Conservation (phyloP, 176 grass and related monocot species). For the Musa acuminata region DNA sequence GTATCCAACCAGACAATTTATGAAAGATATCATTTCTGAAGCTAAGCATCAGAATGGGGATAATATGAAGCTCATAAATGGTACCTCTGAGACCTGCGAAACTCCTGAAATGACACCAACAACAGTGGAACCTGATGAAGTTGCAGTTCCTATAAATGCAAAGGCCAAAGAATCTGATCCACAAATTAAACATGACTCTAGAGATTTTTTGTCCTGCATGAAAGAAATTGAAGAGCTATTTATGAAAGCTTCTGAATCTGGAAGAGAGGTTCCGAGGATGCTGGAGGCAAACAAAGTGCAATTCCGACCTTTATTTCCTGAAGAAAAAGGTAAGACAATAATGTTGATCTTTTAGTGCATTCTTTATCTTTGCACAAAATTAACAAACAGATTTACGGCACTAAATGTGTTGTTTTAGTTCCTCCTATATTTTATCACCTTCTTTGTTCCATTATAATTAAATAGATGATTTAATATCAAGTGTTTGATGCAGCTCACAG, state of each 20-base stretch:
- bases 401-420: background rate
- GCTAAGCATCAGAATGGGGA: constrained; percentile 31
- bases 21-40: constrained; percentile 25
- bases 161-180: constrained; percentile 44
- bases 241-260: constrained; percentile 75
- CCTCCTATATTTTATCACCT: background rate
- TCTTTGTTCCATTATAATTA: background rate
- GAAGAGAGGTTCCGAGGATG: constrained; percentile 96
- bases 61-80: constrained; percentile 31
- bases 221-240: constrained; percentile 82
- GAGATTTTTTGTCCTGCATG: constrained; percentile 59
- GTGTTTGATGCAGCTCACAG: constrained; percentile 35
- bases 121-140: constrained; percentile 3
- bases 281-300: constrained; percentile 91
- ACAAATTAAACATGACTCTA: constrained; percentile 31
- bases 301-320: constrained; percentile 50
- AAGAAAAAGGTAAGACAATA: constrained; percentile 60
- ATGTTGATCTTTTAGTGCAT: background rate
- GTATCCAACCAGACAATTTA: constrained; percentile 28
- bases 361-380: background rate
- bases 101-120: constrained; percentile 37
- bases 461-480: background rate
- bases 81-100: constrained; percentile 48
- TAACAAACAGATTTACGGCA: background rate
- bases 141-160: constrained; percentile 36